Percentiles rank a stretch among this genome's conserved stretches.
phyloP scores from a whole-genome alignment of 768 basidiomycete species.

The Asterophora parasitica region DNA sequence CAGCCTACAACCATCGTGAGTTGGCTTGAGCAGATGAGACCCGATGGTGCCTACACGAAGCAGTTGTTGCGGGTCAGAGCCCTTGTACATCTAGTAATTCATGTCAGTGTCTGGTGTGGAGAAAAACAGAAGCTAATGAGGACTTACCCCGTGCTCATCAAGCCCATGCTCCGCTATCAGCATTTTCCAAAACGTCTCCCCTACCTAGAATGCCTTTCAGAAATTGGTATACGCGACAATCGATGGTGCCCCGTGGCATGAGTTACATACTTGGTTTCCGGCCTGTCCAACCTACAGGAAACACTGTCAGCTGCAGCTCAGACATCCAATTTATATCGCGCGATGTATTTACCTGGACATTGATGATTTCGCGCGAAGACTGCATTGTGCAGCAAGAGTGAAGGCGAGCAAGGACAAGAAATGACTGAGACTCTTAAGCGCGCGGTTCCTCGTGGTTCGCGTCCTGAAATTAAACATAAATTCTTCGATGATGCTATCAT shows the following conservation, averaged over 20 bases:
- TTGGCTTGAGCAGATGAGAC: neutral
- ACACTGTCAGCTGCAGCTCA: neutral
- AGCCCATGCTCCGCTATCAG: conserved; percentile 85
- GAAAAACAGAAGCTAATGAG: conserved; percentile 4
- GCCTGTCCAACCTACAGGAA: conserved; percentile 66
- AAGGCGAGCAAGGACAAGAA: conserved; percentile 1
- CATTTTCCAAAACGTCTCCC: conserved; percentile 87
- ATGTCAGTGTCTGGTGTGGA: neutral
- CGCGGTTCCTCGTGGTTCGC: too few relatives aligned
- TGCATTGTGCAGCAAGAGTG: conserved; percentile 6
- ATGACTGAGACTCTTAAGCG: conserved; percentile 9
- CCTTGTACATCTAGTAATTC: conserved; percentile 53
- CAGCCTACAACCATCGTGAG: conserved; percentile 40
- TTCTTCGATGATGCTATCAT: conserved; percentile 5
- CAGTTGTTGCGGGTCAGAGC: conserved; percentile 70
- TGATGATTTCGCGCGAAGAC: conserved; percentile 69
- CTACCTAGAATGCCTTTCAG: conserved; percentile 41
- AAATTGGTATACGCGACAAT: conserved; percentile 56
- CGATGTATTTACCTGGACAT: conserved; percentile 64
- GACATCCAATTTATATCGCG: conserved; percentile 6
- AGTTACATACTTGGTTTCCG: conserved; percentile 36
- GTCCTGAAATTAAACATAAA: conserved; percentile 7
- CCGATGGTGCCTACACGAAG: conserved; percentile 44
- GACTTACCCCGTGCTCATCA: conserved; percentile 59
- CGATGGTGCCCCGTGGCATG: conserved; percentile 26